Evolutionary conservation across 2,329 filamentous ascomycete species (phyloP).

Genomic region (Grosmannia penicillata): DNA sequence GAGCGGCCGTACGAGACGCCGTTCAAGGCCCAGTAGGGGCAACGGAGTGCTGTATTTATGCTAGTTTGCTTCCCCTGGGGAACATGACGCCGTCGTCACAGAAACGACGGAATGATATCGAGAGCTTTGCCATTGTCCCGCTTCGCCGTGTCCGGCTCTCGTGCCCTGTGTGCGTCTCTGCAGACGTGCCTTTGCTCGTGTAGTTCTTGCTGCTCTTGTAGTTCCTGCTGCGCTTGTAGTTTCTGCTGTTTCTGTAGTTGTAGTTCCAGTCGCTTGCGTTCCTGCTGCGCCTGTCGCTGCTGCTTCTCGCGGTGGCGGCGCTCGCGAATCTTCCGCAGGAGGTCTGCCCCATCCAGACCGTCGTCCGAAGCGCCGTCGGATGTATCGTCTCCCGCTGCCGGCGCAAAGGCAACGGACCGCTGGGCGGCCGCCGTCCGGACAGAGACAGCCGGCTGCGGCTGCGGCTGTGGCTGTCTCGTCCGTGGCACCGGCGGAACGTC

Average conservation of each 20-base stretch:
- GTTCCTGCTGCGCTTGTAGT: too few relatives aligned
- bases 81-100: neutral
- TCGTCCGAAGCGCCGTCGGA: slow-evolving; percentile 1
- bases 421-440: too few relatives aligned
- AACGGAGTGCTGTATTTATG: too few relatives aligned
- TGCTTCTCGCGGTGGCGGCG: slow-evolving; percentile 6
- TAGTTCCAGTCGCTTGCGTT: neutral
- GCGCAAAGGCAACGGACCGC: too few relatives aligned
- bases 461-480: neutral
- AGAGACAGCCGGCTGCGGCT: neutral
- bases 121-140: neutral
- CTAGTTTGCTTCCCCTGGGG: too few relatives aligned
- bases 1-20: slow-evolving; percentile 64
- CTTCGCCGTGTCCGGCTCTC: too few relatives aligned
- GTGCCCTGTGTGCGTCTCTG: too few relatives aligned
- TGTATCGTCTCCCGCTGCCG: neutral
- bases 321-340: slow-evolving; percentile 6
- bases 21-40: slow-evolving; percentile 25
- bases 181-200: too few relatives aligned
- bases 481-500: too few relatives aligned
- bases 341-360: slow-evolving; percentile 1
- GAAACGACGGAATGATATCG: slow-evolving; percentile 5
- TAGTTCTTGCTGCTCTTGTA: too few relatives aligned
- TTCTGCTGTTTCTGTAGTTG: neutral
- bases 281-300: neutral